A percentile compares a stretch with the other conserved stretches of the same genome.
Evolutionary conservation across 768 basidiomycete genomes (phyloP).

Genomic region (Trametes elegans): DNA sequence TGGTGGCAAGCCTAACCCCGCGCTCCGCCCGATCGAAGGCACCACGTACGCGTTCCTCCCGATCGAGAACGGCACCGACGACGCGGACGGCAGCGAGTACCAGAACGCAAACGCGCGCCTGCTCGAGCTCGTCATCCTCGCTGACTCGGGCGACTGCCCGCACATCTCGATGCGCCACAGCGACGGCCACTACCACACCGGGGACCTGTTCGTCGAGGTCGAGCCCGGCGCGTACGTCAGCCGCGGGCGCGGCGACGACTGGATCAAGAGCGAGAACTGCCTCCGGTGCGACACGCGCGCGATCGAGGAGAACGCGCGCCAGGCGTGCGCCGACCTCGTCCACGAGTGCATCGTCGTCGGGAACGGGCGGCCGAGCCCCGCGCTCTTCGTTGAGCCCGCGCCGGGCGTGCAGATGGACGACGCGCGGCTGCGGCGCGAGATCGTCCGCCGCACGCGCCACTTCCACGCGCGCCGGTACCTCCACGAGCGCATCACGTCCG

Average conservation of each 20-base stretch:
- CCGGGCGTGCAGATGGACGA: constrained; percentile 46
- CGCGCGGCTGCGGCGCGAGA: constrained; percentile 58
- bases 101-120: constrained; percentile 49
- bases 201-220: constrained; percentile 68
- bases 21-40: constrained; percentile 25
- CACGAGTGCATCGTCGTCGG: constrained; percentile 72
- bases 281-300: constrained; percentile 70
- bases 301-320: constrained; percentile 60
- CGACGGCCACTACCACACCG: constrained; percentile 73
- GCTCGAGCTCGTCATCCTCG: constrained; percentile 62
- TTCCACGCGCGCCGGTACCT: constrained; percentile 71
- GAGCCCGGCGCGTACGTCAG: constrained; percentile 54
- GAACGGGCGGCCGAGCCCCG: constrained; percentile 66
- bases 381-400: constrained; percentile 62
- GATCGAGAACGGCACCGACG: constrained; percentile 40
- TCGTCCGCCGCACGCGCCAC: constrained; percentile 61
- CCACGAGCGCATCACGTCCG: constrained; percentile 66
- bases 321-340: constrained; percentile 58
- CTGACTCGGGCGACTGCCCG: constrained; percentile 65
- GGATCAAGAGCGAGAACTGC: constrained; percentile 75
- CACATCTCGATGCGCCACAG: constrained; percentile 48
- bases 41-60: constrained; percentile 36
- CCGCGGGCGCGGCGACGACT: constrained; percentile 72
- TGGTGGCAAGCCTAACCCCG: constrained; percentile 16
- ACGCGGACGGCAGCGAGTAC: constrained; percentile 40